Evolutionary conservation across 2,329 filamentous ascomycete species (phyloP).

Genomic region (Talaromyces sp.): DNA sequence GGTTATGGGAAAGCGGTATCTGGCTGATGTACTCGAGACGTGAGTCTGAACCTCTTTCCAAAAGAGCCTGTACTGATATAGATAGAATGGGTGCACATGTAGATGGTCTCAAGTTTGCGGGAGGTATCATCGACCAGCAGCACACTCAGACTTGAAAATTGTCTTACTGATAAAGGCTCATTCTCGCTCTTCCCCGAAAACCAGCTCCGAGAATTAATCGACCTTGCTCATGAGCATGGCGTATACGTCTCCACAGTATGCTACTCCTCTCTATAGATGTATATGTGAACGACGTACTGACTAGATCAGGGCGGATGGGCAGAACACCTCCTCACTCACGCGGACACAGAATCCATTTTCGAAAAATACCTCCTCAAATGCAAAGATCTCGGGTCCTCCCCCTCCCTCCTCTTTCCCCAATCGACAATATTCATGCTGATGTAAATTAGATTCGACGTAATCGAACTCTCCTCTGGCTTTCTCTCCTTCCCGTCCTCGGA

Average conservation of each 20-base stretch:
- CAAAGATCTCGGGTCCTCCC: constrained; percentile 48
- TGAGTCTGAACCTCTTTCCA: constrained; percentile 22
- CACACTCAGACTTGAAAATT: too few species aligned
- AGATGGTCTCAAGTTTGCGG: constrained; percentile 56
- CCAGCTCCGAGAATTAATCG: constrained; percentile 46
- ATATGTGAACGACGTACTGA: not conserved
- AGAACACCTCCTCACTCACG: constrained; percentile 52
- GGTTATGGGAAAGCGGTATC: constrained; percentile 52
- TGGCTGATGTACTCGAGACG: constrained; percentile 54
- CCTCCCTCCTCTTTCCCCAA: not conserved
- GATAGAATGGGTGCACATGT: constrained; percentile 48
- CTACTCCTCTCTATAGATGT: too few species aligned
- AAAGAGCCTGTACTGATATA: not conserved
- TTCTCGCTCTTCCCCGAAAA: constrained; percentile 52
- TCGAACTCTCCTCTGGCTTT: constrained; percentile 55
- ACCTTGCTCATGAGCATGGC: constrained; percentile 49
- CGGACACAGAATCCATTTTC: constrained; percentile 45
- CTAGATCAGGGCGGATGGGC: constrained; percentile 50
- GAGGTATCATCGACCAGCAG: constrained; percentile 27
- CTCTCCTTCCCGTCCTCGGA: constrained; percentile 54
- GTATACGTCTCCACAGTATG: constrained; percentile 54
- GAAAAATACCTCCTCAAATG: constrained; percentile 53
- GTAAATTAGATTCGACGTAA: constrained; percentile 48
- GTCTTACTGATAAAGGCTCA: constrained; percentile 34
- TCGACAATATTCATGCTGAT: not conserved